phyloP scores from a whole-genome alignment of 1,139 yeast species.

The Kodamaea alishanica region DNA sequence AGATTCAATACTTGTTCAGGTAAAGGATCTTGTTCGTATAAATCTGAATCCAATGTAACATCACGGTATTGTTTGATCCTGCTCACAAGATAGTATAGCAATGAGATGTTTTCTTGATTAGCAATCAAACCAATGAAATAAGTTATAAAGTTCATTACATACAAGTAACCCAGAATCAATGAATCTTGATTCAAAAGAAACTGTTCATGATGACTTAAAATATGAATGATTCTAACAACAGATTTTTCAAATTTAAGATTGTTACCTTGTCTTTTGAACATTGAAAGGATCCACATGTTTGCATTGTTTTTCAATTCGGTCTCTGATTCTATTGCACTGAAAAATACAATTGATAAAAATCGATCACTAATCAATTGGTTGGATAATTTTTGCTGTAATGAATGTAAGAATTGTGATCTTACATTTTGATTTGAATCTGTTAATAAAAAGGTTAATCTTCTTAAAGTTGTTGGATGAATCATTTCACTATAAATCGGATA shows the following conservation, averaged over 20 bases:
- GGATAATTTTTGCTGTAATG: conserved; percentile 52
- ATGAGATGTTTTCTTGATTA: conserved; percentile 63
- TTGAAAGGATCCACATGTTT: conserved; percentile 71
- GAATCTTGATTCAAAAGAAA: conserved; percentile 26
- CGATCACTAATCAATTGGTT: conserved; percentile 56
- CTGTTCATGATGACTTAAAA: conserved; percentile 73
- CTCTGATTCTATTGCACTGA: conserved; percentile 74
- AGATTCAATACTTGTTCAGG: conserved; percentile 37
- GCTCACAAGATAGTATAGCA: conserved; percentile 73
- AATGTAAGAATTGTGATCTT: conserved; percentile 49
- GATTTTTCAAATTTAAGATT: conserved; percentile 58
- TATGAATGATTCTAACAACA: conserved; percentile 64
- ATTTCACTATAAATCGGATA: conserved; percentile 49
- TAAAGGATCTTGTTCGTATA: conserved; percentile 27
- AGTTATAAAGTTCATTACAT: conserved; percentile 55
- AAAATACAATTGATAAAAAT: conserved; percentile 65
- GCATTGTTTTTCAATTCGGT: conserved; percentile 45
- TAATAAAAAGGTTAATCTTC: conserved; percentile 54
- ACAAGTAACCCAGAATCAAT: conserved; percentile 41
- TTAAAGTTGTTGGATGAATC: conserved; percentile 50
- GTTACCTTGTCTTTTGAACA: conserved; percentile 43
- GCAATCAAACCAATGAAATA: conserved; percentile 62
- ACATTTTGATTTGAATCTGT: conserved; percentile 66
- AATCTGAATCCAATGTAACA: conserved; percentile 35
- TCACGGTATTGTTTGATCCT: conserved; percentile 79